Base-by-base conservation (phyloP, 1,284 basidiomycete species). In the Flammula alnicola region DNA sequence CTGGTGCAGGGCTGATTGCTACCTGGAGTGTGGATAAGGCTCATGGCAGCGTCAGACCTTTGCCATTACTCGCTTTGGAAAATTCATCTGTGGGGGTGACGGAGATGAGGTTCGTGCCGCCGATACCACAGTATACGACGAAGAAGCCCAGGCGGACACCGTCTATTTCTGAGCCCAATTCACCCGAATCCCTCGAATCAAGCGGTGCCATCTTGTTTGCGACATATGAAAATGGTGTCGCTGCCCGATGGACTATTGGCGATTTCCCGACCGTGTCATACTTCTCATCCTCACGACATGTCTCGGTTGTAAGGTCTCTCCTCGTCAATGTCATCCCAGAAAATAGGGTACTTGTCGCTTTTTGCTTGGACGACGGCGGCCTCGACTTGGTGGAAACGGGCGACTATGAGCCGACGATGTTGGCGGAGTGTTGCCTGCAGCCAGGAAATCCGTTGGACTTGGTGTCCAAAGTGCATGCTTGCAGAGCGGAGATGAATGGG, bases 291-390 rank as follows among this genome's bases (percentile, higher is more conserved):
- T 73, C 73, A 12, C 73, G 74, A 8, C 68, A 68, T 8, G 72
- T 70, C 5, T 58, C 70, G 4, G 69, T 86, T 30, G 57, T 79
- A 37, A 78, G 74, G 51, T 69, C 77, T 2, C 74, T 71, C 39
- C 67, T 88, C 10, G 56, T 83, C 12, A 74, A 70, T 12, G 66
- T 81, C 22, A 68, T 67, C 17, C 73, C 74, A 6, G 72, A 77
- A 22, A 72, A 75, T 14, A 67, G 69, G 26, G 64, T 78, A n/a
- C 59, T 86, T 8, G 72, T 83, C 5, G 79, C 77, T 0, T 88
- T 87, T 59, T 74, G 75, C 35, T 65, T 86, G 44, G 76, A 80
- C 11, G 83, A 89, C 47, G 88, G 88, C 11, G 73, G 75, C 1
- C 61, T 89, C 10, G 83, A 90, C 59, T 59, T 90, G 7, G 63